Percentiles rank a stretch among this genome's conserved stretches.
phyloP scores from a whole-genome alignment of 768 basidiomycete species.

The Dacryopinax spathularia region DNA sequence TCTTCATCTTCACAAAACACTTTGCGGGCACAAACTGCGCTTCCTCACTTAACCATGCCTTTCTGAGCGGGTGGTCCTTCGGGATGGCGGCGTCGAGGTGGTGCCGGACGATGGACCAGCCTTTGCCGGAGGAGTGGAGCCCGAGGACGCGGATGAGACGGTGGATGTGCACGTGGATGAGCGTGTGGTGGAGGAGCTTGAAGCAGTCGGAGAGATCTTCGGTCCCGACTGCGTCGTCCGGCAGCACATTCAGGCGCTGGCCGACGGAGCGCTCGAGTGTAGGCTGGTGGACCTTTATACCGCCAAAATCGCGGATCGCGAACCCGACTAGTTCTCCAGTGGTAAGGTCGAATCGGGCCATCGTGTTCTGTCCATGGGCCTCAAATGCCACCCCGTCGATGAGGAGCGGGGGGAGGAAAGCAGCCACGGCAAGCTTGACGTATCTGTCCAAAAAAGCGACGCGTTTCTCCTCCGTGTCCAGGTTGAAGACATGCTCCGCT shows the following conservation, averaged over 20 bases:
- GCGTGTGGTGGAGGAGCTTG: slow-evolving; percentile 44
- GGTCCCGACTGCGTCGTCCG: slow-evolving; percentile 39
- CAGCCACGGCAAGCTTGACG: slow-evolving; percentile 36
- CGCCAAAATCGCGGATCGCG: slow-evolving; percentile 43
- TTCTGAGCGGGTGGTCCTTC: slow-evolving; percentile 32
- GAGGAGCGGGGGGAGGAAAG: slow-evolving; percentile 38
- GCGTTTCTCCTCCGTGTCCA: slow-evolving; percentile 36
- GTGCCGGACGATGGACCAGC: slow-evolving; percentile 38
- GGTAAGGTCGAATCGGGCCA: slow-evolving; percentile 32
- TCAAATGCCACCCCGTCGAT: slow-evolving; percentile 47
- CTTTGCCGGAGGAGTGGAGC: slow-evolving; percentile 41
- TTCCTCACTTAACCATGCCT: slow-evolving; percentile 38
- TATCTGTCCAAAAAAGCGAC: slow-evolving; percentile 39
- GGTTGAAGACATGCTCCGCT: slow-evolving; percentile 33
- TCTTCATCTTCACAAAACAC: slow-evolving; percentile 45
- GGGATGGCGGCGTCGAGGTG: slow-evolving; percentile 35
- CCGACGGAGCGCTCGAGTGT: slow-evolving; percentile 37
- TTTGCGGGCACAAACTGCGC: slow-evolving; percentile 38
- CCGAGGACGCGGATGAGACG: slow-evolving; percentile 44
- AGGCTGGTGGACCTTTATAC: slow-evolving; percentile 39
- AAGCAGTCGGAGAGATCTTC: slow-evolving; percentile 36
- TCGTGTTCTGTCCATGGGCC: slow-evolving; percentile 46
- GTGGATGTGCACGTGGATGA: slow-evolving; percentile 46
- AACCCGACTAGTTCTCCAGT: slow-evolving; percentile 37
- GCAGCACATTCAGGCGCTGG: slow-evolving; percentile 38